Base-by-base conservation (phyloP, 2,329 filamentous ascomycete genomes). In the Colletotrichum nymphaeae region DNA sequence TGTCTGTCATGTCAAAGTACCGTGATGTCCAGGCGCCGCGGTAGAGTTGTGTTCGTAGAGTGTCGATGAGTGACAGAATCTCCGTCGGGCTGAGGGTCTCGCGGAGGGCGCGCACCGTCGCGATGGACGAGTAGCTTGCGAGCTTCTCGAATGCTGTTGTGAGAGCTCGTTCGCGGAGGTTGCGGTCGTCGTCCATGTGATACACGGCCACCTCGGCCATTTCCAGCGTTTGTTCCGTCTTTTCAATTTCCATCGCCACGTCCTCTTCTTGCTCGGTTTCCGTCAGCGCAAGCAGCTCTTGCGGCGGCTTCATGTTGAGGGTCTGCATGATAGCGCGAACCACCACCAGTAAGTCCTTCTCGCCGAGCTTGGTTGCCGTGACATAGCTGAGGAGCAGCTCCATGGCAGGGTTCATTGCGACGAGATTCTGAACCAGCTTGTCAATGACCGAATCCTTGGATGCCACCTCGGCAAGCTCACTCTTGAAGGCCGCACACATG, bases 21-120 rank as follows among this genome's bases (percentile, higher is more conserved):
- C 90, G 87, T 22, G 91, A 89, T 0, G 93, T 94, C 94, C 94
- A 96, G 37, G 92, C 92, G 70, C 93, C 93, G 75, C 91, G 90
- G 64, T 92, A 90, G 58, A 96, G 87, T 82, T 95, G 93, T 75
- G 93, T 87, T 69, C 93, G 91, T 35, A 96, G 86, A 6, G 95
- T 86, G 76, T 93, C 89, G 76, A 95, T 92, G 66, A 96, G 87
- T 46, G 91, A 91, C 12, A 94, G 85, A 28, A 93, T 90, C 76
- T 95, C 92, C 75, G 92, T 88, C 3, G 90, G 91, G 60, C 88
- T 87, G 73, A 94, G 89, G 32, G 88, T 88, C 12, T 87, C 85
- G 53, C 92, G 91, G 57, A 96, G 86, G 3, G 90, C 89, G 66
- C 88, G 86, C 59, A 93, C 89, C 55, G 93, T 91, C 1, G 87